Evolutionary conservation across 169 alveolate genomes (phyloP).

Genomic region (Eimeria falciformis): DNA sequence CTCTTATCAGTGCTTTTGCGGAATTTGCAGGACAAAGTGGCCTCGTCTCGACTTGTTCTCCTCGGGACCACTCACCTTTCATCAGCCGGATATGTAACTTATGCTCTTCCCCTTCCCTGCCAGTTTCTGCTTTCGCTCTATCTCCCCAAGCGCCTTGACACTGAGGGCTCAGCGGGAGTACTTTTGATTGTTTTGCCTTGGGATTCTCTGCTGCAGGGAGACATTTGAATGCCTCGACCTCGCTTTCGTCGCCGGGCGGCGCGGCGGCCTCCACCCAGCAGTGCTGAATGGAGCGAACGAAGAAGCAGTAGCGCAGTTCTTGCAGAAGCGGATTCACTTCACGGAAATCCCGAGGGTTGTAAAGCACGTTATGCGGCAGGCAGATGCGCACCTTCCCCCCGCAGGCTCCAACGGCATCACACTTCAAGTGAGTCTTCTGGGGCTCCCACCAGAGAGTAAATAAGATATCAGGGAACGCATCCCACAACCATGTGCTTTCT

Average conservation of each 20-base stretch:
- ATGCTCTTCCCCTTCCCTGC: neutral
- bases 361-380: constrained; percentile 74
- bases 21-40: neutral
- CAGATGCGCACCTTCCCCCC: neutral
- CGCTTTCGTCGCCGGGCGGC: constrained; percentile 88
- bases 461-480: no score
- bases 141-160: neutral
- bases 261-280: constrained; percentile 89
- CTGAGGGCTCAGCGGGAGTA: neutral
- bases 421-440: constrained; percentile 47
- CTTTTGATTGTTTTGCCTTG: no score
- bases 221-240: constrained; percentile 87
- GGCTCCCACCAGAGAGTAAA: no score
- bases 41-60: constrained; percentile 37
- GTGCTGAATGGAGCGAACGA: constrained; percentile 91
- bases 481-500: no score
- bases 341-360: constrained; percentile 81
- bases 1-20: neutral
- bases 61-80: constrained; percentile 58
- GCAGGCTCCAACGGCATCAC: constrained; percentile 16
- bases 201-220: constrained; percentile 68
- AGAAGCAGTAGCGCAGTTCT: constrained; percentile 85
- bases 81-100: constrained; percentile 59
- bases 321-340: constrained; percentile 80
- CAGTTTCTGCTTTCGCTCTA: neutral